These are phyloP conservation scores for Phaeolepiota aurea DNA, from an alignment of 768 basidiomycete species.

Conservation along the genomic window DNA sequence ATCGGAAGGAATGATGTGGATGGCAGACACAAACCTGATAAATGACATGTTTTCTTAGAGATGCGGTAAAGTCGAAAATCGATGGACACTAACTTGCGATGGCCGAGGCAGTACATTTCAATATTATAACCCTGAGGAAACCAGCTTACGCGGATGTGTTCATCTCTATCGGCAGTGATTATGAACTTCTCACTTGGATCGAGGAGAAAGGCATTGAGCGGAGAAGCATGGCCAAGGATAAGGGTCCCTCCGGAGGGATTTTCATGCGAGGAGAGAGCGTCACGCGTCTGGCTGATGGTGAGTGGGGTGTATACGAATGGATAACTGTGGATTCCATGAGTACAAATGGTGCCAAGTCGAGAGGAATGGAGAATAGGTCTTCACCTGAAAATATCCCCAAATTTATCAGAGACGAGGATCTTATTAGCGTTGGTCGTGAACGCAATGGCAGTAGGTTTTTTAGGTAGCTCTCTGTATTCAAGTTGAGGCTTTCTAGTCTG, in stretches of 20 bases:
- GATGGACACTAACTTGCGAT: slow-evolving; percentile 51
- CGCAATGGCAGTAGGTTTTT: slow-evolving; percentile 65
- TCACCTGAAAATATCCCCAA: slow-evolving; percentile 87
- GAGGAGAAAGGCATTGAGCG: slow-evolving; percentile 68
- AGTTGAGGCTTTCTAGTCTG: slow-evolving; percentile 1
- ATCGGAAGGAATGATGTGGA: slow-evolving; percentile 53
- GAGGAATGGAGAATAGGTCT: slow-evolving; percentile 6
- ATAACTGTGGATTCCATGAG: slow-evolving; percentile 36
- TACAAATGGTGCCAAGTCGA: not conserved
- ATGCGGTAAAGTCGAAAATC: not conserved
- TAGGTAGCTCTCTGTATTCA: slow-evolving; percentile 62
- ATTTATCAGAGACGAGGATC: slow-evolving; percentile 87
- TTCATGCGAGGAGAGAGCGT: slow-evolving; percentile 50
- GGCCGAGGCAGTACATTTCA: slow-evolving; percentile 82
- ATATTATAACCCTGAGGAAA: slow-evolving; percentile 82
- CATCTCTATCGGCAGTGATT: slow-evolving; percentile 89
- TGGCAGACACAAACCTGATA: slow-evolving; percentile 71
- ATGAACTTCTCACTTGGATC: slow-evolving; percentile 63
- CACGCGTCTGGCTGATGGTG: slow-evolving; percentile 23
- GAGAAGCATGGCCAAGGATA: slow-evolving; percentile 82
- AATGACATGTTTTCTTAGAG: not conserved
- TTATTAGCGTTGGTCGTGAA: slow-evolving; percentile 55
- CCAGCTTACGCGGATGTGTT: slow-evolving; percentile 89
- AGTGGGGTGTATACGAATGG: slow-evolving; percentile 36
- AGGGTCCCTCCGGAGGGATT: slow-evolving; percentile 63